A percentile compares a stretch with the other conserved stretches of the same genome.
These are phyloP conservation scores for Puccinia polysora DNA, from an alignment of 1,284 basidiomycete genomes.

Conservation along the genomic window DNA sequence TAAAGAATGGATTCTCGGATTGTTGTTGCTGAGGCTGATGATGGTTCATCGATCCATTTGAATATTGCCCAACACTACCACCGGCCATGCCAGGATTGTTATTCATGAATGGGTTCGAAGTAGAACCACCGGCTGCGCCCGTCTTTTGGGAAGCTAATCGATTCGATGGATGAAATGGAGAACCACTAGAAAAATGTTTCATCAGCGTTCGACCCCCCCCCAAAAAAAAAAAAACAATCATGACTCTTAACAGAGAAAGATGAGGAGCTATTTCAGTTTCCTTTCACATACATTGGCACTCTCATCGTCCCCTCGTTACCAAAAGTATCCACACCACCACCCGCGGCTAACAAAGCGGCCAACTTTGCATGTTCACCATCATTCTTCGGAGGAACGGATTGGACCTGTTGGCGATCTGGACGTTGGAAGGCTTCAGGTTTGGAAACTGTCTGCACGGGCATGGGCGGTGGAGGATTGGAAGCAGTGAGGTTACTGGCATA, in stretches of 20 bases:
- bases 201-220: no score
- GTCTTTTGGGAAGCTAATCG: conserved; percentile 32
- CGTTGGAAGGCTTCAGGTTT: conserved; percentile 49
- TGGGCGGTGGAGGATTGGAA: conserved; percentile 49
- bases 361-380: conserved; percentile 72
- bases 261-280: neutral
- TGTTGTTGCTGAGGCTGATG: conserved; percentile 29
- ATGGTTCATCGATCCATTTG: neutral
- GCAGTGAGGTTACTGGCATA: conserved; percentile 46
- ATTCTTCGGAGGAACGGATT: conserved; percentile 52
- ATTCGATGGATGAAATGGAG: conserved; percentile 43
- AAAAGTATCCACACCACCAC: conserved; percentile 84
- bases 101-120: conserved; percentile 27
- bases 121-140: neutral
- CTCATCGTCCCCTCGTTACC: conserved; percentile 77
- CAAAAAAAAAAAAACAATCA: neutral
- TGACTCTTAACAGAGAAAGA: neutral
- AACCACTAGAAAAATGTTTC: conserved; percentile 31
- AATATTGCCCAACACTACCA: no score
- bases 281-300: conserved; percentile 46
- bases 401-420: conserved; percentile 36
- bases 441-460: conserved; percentile 49
- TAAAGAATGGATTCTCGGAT: conserved; percentile 43
- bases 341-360: conserved; percentile 67
- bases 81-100: no score